phyloP scores from a whole-genome alignment of 2,329 filamentous ascomycete genomes.

The Calonectria pteridis region DNA sequence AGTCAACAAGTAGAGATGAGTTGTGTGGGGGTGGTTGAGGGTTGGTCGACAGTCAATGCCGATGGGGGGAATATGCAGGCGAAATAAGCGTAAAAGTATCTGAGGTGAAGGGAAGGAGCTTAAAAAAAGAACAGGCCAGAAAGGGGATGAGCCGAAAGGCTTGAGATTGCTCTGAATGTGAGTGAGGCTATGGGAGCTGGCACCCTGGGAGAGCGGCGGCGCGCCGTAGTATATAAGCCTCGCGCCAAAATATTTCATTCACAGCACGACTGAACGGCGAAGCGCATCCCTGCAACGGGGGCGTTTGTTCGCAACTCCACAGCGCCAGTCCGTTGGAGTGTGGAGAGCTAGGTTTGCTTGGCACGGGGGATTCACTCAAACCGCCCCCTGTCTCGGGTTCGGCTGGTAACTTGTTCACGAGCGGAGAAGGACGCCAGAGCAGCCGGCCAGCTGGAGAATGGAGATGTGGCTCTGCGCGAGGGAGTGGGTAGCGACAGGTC shows the following conservation, averaged over 20 bases:
- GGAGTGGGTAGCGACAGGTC: not conserved
- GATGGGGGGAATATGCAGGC: not conserved
- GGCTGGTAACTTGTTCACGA: not conserved
- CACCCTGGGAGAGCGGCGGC: not conserved
- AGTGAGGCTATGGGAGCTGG: slow-evolving; percentile 15
- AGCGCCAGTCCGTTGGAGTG: not conserved
- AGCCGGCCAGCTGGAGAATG: not conserved
- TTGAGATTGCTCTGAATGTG: slow-evolving; percentile 5
- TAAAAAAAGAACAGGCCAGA: not conserved
- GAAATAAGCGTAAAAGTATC: slow-evolving; percentile 6
- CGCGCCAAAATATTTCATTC: slow-evolving; percentile 27
- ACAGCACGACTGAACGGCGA: slow-evolving; percentile 10
- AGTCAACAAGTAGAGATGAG: not conserved
- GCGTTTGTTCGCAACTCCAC: not conserved
- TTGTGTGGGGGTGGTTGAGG: not conserved
- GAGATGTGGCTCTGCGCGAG: not conserved
- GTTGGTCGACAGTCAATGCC: slow-evolving; percentile 11
- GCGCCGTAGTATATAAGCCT: slow-evolving; percentile 17
- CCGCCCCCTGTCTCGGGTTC: slow-evolving; percentile 16
- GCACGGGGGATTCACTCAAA: slow-evolving; percentile 13
- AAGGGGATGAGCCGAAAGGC: not conserved
- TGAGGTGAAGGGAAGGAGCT: not conserved
- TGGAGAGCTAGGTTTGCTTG: slow-evolving; percentile 5
- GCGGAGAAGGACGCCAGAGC: not conserved
- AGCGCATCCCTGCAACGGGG: not conserved